These are phyloP conservation scores for Aspergillus pseudonomiae DNA, from an alignment of 2,329 filamentous ascomycete species.

Conservation along the genomic window DNA sequence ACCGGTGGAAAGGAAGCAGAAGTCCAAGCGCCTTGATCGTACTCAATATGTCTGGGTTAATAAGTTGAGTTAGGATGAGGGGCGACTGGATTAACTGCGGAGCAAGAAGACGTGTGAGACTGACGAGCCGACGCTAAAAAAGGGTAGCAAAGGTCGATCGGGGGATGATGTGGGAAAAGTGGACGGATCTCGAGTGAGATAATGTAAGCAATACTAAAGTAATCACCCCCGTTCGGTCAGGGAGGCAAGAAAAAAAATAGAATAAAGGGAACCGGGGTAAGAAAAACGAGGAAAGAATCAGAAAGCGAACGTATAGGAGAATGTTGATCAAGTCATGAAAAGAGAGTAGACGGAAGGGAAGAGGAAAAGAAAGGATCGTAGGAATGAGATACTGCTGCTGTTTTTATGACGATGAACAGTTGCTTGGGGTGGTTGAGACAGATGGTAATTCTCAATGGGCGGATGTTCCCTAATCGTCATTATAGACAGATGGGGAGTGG, in stretches of 20 bases:
- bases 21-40: slow-evolving; percentile 10
- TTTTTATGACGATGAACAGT: not conserved
- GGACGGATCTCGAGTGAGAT: slow-evolving; percentile 28
- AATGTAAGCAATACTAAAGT: slow-evolving; percentile 26
- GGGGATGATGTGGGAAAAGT: slow-evolving; percentile 28
- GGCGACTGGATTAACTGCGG: slow-evolving; percentile 29
- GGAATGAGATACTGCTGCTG: not conserved
- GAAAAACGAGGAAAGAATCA: not conserved
- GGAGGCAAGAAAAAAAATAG: slow-evolving; percentile 3
- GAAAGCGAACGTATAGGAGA: not conserved
- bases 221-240: slow-evolving; percentile 6
- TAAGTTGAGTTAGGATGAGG: slow-evolving; percentile 22
- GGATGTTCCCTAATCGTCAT: slow-evolving; percentile 33
- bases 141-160: slow-evolving; percentile 29
- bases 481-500: slow-evolving; percentile 27
- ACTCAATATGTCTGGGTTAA: not conserved
- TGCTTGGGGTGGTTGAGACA: slow-evolving; percentile 4
- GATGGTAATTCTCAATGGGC: slow-evolving; percentile 10
- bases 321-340: not conserved
- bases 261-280: not conserved
- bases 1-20: slow-evolving; percentile 10
- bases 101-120: slow-evolving; percentile 27
- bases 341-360: not conserved
- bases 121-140: slow-evolving; percentile 30
- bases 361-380: not conserved